Evolutionary conservation across 2,329 filamentous ascomycete genomes (phyloP), one percentile per base, ranked within the genome.

Genomic region (Sporothrix brasiliensis): DNA sequence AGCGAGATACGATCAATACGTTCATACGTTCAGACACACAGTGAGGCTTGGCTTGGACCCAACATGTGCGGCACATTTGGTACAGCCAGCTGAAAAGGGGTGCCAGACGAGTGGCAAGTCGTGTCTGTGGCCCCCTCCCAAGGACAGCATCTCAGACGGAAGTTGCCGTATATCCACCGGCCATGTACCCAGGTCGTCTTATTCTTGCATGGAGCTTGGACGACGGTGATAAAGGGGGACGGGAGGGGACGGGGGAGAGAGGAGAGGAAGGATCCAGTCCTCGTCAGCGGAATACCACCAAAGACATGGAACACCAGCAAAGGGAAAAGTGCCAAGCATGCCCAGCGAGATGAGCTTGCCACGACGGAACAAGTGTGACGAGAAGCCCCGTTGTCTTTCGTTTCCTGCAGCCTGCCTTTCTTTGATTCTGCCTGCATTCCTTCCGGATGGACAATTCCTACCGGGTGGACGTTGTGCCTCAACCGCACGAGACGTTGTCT

Each of bases 1-100:
- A 39, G 54, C 54, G 54, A 58, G 30, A 58, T 58, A 41, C 54
- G 54, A 6, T 19, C 34, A 60, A 60, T 41, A 60, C 54, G 54
- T 21, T 6, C 5, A 16, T 16, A 4, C 44, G 44, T 6, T 27
- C 14, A 14, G 4, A 16, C 21, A 30, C 13, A 14, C 24, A 24
- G 52, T 24, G 30, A 7, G 13, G 21, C 27, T 54, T 54, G 14
- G 54, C 34, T 34, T 9, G 7, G 34, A 34, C 34, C 54, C 19
- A 60, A 34, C 11, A 21, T 41, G 54, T 19, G 54, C 54, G n/a
- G 54, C 30, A 30, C 21, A 34, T 1, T 34, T 34, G 34, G 34
- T 34, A 34, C 34, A 34, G 4, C 5, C 7, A 1, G 6, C 2
- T 9, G 3, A 5, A 34, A 34, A 9, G 9, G 34, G 34, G 34